Percentiles rank a stretch among this genome's conserved stretches.
These are phyloP conservation scores for Naganishia vaughanmartiniae DNA, from an alignment of 768 basidiomycete genomes.

Conservation along the genomic window DNA sequence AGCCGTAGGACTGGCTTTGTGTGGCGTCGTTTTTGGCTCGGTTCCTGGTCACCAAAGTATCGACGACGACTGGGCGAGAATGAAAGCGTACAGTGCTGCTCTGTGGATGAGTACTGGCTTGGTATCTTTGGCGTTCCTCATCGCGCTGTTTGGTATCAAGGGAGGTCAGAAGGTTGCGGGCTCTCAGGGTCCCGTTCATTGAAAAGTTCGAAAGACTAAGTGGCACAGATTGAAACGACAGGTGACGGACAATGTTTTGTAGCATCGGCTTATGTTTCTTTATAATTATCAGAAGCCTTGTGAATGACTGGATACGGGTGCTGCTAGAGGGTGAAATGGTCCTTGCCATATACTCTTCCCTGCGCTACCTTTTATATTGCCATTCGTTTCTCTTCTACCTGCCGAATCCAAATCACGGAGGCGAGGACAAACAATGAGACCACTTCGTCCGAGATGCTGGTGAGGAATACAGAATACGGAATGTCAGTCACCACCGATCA, in stretches of 20 bases:
- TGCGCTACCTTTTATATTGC: too few species aligned
- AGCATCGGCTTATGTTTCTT: neutral
- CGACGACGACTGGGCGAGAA: slow-evolving; percentile 3
- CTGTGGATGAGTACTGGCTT: slow-evolving; percentile 21
- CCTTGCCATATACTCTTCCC: too few species aligned
- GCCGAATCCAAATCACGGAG: too few species aligned
- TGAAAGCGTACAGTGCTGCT: slow-evolving; percentile 16
- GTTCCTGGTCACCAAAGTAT: slow-evolving; percentile 1
- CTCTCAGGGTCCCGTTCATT: slow-evolving; percentile 4
- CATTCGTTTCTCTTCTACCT: too few species aligned
- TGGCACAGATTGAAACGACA: neutral
- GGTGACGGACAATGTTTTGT: neutral
- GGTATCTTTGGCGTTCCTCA: slow-evolving; percentile 10
- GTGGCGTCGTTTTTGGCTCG: slow-evolving; percentile 15
- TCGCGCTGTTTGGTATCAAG: slow-evolving; percentile 20
- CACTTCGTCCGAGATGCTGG: too few species aligned
- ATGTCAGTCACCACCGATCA: too few species aligned
- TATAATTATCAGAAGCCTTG: neutral
- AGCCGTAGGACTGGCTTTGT: slow-evolving; percentile 9
- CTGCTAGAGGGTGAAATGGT: too few species aligned
- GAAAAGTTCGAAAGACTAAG: neutral
- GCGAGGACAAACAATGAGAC: too few species aligned
- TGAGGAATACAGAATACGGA: too few species aligned
- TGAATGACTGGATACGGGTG: neutral
- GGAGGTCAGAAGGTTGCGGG: slow-evolving; percentile 8